These are phyloP conservation scores for Globisporangium orthogonon DNA, from an alignment of 352 stramenopile species.

Conservation along the genomic window DNA sequence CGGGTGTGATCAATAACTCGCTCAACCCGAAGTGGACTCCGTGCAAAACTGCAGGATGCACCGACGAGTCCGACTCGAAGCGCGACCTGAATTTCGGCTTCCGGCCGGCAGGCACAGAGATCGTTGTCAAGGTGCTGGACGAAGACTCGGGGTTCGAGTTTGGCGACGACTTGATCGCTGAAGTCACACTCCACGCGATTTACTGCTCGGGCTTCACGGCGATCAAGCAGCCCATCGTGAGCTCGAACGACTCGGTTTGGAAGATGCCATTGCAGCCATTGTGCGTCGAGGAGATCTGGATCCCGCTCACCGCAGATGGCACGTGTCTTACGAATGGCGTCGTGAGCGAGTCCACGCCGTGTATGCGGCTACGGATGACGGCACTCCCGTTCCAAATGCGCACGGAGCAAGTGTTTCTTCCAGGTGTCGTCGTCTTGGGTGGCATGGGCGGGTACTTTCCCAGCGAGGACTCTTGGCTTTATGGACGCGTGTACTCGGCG, in stretches of 20 bases:
- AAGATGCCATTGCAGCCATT: conserved; percentile 55
- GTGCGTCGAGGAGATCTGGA: conserved; percentile 75
- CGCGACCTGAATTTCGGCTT: conserved; percentile 85
- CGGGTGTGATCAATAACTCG: conserved; percentile 24
- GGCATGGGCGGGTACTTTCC: conserved; percentile 75
- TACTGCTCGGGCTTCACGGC: conserved; percentile 77
- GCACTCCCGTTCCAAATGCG: conserved; percentile 69
- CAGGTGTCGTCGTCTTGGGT: conserved; percentile 36
- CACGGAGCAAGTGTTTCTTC: conserved; percentile 53
- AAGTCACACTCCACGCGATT: conserved; percentile 66
- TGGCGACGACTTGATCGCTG: conserved; percentile 72
- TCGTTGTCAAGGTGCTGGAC: conserved; percentile 67
- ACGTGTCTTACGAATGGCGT: conserved; percentile 13
- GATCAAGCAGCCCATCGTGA: conserved; percentile 30
- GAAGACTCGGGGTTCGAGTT: conserved; percentile 86
- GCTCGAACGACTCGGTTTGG: conserved; percentile 56
- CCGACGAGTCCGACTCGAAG: conserved; percentile 30
- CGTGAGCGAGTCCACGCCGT: conserved; percentile 24
- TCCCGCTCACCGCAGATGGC: conserved; percentile 37
- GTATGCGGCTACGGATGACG: conserved; percentile 71
- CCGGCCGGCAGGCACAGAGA: conserved; percentile 64
- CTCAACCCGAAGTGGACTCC: conserved; percentile 71
- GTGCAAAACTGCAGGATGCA: conserved; percentile 39
- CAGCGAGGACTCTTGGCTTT: conserved; percentile 48
- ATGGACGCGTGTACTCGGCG: conserved; percentile 60